These are phyloP conservation scores for Chenopodium berlandieri DNA, from an alignment of 148 eudicot genomes.

Conservation along the genomic window DNA sequence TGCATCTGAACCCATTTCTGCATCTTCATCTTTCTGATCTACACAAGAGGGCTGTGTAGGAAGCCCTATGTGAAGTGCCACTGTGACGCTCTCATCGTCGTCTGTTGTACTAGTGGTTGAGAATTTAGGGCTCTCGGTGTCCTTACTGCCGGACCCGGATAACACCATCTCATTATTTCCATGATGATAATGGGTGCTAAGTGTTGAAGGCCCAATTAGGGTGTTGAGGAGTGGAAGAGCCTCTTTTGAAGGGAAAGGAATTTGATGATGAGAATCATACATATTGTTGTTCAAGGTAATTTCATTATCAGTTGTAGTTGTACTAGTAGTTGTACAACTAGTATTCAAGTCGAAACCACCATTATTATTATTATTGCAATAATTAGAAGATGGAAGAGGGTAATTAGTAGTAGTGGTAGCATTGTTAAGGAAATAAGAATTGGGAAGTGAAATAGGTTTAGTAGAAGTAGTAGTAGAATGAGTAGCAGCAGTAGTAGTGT, in stretches of 20 bases:
- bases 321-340: background rate
- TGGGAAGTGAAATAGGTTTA: background rate
- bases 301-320: background rate
- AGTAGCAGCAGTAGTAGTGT: background rate
- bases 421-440: background rate
- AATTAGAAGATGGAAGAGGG: background rate
- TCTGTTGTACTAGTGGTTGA: background rate
- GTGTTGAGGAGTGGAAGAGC: constrained; percentile 55
- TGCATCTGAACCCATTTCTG: background rate
- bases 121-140: background rate
- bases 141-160: background rate
- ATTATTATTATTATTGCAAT: background rate
- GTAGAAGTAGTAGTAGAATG: background rate
- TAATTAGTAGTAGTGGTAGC: background rate
- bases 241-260: constrained; percentile 13
- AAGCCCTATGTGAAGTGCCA: constrained; percentile 55
- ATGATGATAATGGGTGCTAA: background rate
- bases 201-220: constrained; percentile 13
- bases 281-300: background rate
- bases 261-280: background rate
- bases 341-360: constrained; percentile 20
- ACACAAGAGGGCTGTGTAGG: constrained; percentile 21
- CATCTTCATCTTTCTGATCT: background rate
- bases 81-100: constrained; percentile 23
- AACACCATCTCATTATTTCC: background rate